Percentiles rank a stretch among this genome's conserved stretches.
Evolutionary conservation across 371 early-diverging fungal species (phyloP).

Genomic region (Syncephalastrum sp.): DNA sequence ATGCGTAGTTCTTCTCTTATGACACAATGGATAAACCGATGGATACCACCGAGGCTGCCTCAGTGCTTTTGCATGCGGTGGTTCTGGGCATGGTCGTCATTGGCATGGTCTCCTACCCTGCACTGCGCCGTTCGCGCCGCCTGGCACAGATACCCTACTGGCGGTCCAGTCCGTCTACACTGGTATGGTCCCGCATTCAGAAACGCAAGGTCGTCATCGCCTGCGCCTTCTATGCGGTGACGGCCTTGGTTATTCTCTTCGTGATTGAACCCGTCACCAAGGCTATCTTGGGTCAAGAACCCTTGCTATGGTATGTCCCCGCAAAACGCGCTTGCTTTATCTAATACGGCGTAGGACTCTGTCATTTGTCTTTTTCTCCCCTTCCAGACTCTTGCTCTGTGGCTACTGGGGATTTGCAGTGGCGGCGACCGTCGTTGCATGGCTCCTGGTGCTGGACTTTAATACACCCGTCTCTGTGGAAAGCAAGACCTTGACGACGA

Average conservation of each 20-base stretch:
- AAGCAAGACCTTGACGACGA: conserved; percentile 41
- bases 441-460: conserved; percentile 51
- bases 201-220: conserved; percentile 30
- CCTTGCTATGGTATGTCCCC: conserved; percentile 56
- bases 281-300: conserved; percentile 45
- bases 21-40: too few relatives aligned
- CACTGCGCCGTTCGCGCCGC: conserved; percentile 51
- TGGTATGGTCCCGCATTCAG: conserved; percentile 7
- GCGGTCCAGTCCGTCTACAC: conserved; percentile 21
- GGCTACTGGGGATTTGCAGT: conserved; percentile 62
- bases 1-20: too few relatives aligned
- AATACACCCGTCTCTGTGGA: conserved; percentile 21
- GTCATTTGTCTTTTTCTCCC: conserved; percentile 47
- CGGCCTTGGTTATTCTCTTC: conserved; percentile 37
- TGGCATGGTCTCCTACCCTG: conserved; percentile 54
- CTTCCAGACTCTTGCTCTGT: conserved; percentile 48
- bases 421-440: conserved; percentile 53
- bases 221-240: conserved; percentile 37
- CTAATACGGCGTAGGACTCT: conserved; percentile 40
- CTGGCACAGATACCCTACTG: conserved; percentile 52
- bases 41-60: too few relatives aligned
- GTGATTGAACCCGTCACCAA: conserved; percentile 51
- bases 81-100: conserved; percentile 73
- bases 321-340: background rate
- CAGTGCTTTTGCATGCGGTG: conserved; percentile 34